Evolutionary conservation across 345 rosid genomes (phyloP).

Genomic region (Populus pruinosa): DNA sequence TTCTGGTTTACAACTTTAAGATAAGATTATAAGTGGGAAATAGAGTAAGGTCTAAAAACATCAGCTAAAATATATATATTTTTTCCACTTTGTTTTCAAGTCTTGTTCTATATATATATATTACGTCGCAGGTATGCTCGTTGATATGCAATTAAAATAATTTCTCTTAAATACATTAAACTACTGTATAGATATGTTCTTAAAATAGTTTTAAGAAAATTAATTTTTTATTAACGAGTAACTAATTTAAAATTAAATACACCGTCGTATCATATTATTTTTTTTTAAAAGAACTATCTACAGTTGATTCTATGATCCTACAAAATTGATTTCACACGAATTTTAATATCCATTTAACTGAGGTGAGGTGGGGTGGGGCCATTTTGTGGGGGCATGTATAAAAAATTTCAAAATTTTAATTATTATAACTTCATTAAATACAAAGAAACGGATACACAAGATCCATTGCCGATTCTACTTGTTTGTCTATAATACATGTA

Average conservation of each 20-base stretch:
- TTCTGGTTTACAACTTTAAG: not conserved
- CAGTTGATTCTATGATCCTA: constrained; percentile 9
- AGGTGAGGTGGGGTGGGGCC: constrained; percentile 2
- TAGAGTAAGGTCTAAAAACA: not conserved
- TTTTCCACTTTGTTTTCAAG: constrained; percentile 1
- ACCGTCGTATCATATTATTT: too few species aligned
- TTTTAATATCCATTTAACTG: not conserved
- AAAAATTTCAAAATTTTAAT: too few species aligned
- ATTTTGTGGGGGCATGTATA: not conserved
- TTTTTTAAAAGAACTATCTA: not conserved
- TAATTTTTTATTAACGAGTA: too few species aligned
- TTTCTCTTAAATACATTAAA: too few species aligned
- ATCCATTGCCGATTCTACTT: not conserved
- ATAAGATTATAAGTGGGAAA: not conserved
- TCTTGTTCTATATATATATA: not conserved
- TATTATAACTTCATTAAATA: not conserved
- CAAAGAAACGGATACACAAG: not conserved
- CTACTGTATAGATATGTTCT: too few species aligned
- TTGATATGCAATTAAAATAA: too few species aligned
- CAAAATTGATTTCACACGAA: not conserved
- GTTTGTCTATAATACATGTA: not conserved
- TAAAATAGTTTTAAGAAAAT: too few species aligned
- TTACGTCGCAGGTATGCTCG: too few species aligned
- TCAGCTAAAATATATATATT: too few species aligned
- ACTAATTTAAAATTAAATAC: too few species aligned